These are phyloP conservation scores for Themeda triandra DNA, from an alignment of 176 grass and related monocot species.

Conservation along the genomic window DNA sequence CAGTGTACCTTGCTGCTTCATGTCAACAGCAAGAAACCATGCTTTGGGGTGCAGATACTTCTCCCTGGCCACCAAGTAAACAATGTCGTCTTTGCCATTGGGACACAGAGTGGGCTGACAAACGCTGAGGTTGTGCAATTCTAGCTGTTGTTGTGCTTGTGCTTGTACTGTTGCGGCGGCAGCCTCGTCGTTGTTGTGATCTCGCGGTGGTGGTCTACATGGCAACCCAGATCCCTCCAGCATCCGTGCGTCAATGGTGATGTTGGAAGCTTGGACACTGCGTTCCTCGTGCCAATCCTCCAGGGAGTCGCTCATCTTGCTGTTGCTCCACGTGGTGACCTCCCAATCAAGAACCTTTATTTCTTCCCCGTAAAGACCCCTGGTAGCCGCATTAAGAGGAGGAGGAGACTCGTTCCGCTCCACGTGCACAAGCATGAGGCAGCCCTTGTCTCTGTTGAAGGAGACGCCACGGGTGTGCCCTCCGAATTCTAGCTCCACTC, in stretches of 20 bases:
- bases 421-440: neutral
- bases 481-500: neutral
- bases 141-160: neutral
- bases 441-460: neutral
- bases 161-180: neutral
- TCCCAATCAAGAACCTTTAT: neutral
- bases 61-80: slow-evolving; percentile 8
- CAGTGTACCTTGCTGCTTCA: neutral
- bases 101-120: neutral
- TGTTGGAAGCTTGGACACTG: neutral
- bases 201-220: too few relatives aligned
- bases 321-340: neutral
- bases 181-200: neutral
- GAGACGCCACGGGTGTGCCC: neutral
- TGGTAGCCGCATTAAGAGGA: neutral
- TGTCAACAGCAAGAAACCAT: slow-evolving; percentile 1
- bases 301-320: neutral
- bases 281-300: neutral
- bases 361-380: neutral
- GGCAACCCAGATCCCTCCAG: neutral
- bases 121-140: neutral
- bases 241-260: neutral
- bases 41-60: neutral
- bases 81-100: neutral
- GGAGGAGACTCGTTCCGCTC: neutral